phyloP scores from a whole-genome alignment of 202 grass and related monocot species.

The Saccharum hybrid region DNA sequence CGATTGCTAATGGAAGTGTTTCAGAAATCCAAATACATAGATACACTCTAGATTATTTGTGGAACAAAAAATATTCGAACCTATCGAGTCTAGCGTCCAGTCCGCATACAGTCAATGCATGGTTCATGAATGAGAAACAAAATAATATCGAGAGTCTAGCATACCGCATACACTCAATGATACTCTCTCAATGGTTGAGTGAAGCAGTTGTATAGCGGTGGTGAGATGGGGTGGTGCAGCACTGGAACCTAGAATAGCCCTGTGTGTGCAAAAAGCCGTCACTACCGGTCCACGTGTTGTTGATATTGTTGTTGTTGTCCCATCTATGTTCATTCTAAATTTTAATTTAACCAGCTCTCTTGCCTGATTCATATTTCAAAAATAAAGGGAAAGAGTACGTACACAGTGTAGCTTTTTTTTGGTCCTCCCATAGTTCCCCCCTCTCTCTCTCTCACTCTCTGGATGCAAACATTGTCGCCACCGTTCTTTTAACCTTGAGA shows the following conservation, averaged over 20 bases:
- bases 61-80: not conserved
- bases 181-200: not conserved
- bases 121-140: too few relatives aligned
- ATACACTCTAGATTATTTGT: not conserved
- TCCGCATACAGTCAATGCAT: too few relatives aligned
- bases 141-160: too few relatives aligned
- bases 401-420: not conserved
- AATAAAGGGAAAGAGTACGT: not conserved
- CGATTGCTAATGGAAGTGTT: not conserved
- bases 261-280: too few relatives aligned
- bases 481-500: conserved; percentile 18
- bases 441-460: not conserved
- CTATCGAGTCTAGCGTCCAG: not conserved
- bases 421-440: too few relatives aligned
- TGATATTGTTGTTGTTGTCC: too few relatives aligned
- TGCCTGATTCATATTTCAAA: not conserved
- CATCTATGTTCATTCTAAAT: not conserved
- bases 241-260: too few relatives aligned
- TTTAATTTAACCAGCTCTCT: not conserved
- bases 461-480: not conserved
- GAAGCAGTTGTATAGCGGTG: too few relatives aligned
- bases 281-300: too few relatives aligned
- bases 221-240: too few relatives aligned
- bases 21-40: not conserved
- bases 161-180: not conserved